phyloP scores from a whole-genome alignment of 208 protist genomes.

The Naegleria gruberi region DNA sequence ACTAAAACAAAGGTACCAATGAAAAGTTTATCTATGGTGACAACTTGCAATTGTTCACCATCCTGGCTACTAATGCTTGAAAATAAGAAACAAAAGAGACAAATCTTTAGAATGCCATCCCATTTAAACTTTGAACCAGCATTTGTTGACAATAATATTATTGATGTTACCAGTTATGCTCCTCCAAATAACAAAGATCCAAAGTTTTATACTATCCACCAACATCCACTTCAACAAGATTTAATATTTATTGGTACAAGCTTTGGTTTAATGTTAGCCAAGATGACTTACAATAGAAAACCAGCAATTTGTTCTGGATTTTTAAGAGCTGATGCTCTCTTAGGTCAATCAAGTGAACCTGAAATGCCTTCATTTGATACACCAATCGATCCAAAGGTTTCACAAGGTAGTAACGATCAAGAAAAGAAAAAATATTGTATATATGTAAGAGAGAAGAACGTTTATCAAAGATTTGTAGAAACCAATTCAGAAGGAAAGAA shows the following conservation, averaged over 20 bases:
- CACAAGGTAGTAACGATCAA: neutral
- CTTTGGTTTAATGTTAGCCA: neutral
- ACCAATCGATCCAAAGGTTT: neutral
- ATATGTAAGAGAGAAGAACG: neutral
- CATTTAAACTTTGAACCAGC: neutral
- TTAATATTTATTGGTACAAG: neutral
- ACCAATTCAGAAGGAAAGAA: neutral
- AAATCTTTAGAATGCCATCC: neutral
- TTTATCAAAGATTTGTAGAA: neutral
- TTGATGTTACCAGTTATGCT: neutral
- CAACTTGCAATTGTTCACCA: neutral
- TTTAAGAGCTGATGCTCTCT: neutral
- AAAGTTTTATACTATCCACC: neutral
- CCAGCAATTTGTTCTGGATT: neutral
- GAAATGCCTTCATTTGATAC: neutral
- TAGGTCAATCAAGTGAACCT: neutral
- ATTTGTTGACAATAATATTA: neutral
- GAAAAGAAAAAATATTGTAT: neutral
- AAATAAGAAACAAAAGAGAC: conserved; percentile 1
- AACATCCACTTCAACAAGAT: conserved; percentile 8
- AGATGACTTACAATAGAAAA: neutral
- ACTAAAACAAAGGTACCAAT: neutral
- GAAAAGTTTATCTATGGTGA: neutral
- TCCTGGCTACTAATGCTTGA: neutral
- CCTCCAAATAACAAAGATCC: neutral